A percentile compares a stretch with the other conserved stretches of the same genome.
Conservation (phyloP, 352 stramenopile species). For the Saprolegnia parasitica region DNA sequence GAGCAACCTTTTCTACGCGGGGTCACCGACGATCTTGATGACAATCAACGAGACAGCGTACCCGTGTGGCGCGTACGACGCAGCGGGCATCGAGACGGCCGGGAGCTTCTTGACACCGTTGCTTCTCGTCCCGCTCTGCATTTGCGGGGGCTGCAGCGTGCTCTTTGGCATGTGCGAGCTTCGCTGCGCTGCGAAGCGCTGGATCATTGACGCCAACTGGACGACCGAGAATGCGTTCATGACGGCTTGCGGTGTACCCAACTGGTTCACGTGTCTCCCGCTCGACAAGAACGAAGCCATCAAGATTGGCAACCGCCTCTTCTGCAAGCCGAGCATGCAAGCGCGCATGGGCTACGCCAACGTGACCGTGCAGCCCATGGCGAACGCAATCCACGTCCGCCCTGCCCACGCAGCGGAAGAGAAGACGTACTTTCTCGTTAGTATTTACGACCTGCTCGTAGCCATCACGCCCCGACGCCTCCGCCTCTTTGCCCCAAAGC, state of each 20-base stretch:
- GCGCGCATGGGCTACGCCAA: slow-evolving; percentile 14
- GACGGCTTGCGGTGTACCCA: neutral
- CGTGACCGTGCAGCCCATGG: no score
- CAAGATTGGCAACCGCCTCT: slow-evolving; percentile 4
- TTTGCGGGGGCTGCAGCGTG: no score
- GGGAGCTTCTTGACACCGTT: neutral
- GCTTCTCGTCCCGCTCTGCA: no score
- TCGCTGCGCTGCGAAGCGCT: no score
- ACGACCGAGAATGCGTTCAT: slow-evolving; percentile 2
- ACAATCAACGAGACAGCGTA: neutral
- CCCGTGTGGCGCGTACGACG: neutral
- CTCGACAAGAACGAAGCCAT: slow-evolving; percentile 3
- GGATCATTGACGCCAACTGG: neutral
- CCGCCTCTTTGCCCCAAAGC: no score
- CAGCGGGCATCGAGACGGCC: neutral
- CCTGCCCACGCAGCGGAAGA: no score
- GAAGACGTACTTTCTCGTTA: no score
- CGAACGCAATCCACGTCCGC: no score
- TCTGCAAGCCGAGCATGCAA: slow-evolving; percentile 17
- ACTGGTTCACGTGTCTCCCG: slow-evolving; percentile 6
- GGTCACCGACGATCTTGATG: neutral
- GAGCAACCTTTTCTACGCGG: neutral
- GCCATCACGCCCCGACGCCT: no score
- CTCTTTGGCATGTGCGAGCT: no score
- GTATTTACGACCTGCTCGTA: no score